Base-by-base conservation (phyloP, 2,329 filamentous ascomycete species). In the Davidsoniella neocaledoniae region DNA sequence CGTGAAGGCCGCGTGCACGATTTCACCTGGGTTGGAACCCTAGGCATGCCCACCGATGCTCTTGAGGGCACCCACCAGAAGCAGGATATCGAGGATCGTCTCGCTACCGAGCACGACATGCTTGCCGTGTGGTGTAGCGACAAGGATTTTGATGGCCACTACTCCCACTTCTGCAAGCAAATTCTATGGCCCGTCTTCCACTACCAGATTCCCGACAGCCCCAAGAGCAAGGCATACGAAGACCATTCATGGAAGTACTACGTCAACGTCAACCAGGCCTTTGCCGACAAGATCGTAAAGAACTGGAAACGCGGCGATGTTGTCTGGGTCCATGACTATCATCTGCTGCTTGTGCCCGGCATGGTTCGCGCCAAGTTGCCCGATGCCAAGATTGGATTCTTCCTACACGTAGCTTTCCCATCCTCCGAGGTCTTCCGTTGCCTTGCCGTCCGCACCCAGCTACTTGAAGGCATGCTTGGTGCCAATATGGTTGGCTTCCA, bases 151-250 rank as follows among this genome's bases (percentile, higher is more conserved):
- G 83, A 95, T 59, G 87, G 88, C 1, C 88, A 94, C 65, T 96
- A 96, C 61, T 78, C 82, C 10, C 88, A 95, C 65, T 96, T 91
- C 62, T 95, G 88, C 79, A 96, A 96, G 68, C 86, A 90, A 60
- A 94, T 96, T 50, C 72, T 96, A 5, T 96, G 90, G 90, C 90
- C 90, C 1, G 88, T 95, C 53, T 94, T 96, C 64, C 88, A 96
- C 66, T 96, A 96, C 63, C 88, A 95, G 64, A 94, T 96, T 53
- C 91, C 90, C 0, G 91, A 96, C 62, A 93, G 94, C 61, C 90
- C 90, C 23, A 94, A 94, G 72, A 95, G 87, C 76, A 96, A 96
- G 64, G 90, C 90, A 0, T 96, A 94, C 63, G 83, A 94, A 63
- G 90, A 96, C 58, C 88, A 96, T 64, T 95, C 88, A 0, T 96